phyloP scores from a whole-genome alignment of 169 alveolate genomes.

The Cryptosporidium parvum region DNA sequence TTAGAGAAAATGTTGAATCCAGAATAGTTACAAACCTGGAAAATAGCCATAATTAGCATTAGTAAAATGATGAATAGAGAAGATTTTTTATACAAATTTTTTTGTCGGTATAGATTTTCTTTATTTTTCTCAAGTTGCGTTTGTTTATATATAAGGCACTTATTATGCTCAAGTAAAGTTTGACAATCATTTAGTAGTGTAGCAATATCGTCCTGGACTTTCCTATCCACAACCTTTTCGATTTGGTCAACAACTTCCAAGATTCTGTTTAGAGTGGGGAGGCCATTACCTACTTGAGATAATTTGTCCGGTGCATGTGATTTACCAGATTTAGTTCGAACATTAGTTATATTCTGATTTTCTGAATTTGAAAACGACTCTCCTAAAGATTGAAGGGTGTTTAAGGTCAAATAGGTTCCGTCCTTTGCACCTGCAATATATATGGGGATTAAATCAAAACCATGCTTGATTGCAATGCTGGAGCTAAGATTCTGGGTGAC shows the following conservation, averaged over 20 bases:
- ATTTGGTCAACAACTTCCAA: constrained; percentile 25
- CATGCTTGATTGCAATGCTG: constrained; percentile 73
- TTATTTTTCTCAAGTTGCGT: constrained; percentile 38
- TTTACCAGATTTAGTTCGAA: background rate
- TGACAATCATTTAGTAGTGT: constrained; percentile 14
- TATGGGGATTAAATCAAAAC: constrained; percentile 78
- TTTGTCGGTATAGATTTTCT: background rate
- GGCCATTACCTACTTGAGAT: background rate
- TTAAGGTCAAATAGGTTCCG: constrained; percentile 59
- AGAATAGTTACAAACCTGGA: background rate
- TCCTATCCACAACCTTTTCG: constrained; percentile 44
- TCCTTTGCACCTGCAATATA: constrained; percentile 79
- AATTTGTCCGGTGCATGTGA: background rate
- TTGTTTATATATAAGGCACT: constrained; percentile 17
- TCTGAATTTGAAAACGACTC: background rate
- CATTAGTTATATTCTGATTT: constrained; percentile 10
- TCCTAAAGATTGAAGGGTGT: background rate
- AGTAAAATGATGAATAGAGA: background rate
- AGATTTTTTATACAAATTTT: constrained; percentile 4
- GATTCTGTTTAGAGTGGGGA: constrained; percentile 50
- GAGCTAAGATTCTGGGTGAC: constrained; percentile 77
- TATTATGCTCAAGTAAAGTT: constrained; percentile 2
- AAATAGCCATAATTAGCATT: background rate
- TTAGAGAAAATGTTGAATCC: background rate
- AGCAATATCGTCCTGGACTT: constrained; percentile 43